Evolutionary conservation across 306 rosid genomes (phyloP), one percentile per base, ranked within the genome.

Genomic region (Gleditsia sinensis): DNA sequence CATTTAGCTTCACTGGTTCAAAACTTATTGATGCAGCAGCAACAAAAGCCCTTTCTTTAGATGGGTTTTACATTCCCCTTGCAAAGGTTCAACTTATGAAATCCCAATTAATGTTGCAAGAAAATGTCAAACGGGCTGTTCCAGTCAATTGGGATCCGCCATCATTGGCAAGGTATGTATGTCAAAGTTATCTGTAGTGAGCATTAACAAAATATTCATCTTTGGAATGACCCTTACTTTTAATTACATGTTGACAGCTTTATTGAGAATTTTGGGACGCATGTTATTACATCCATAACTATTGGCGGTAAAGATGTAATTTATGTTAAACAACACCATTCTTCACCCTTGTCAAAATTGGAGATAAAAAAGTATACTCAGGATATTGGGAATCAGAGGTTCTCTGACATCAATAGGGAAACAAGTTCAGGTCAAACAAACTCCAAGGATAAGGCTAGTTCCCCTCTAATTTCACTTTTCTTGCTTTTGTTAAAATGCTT

Each of bases 221-320:
- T 80, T 57, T 21, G 28, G 72, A 49, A 40, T 36, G 20, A 70
- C 8, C 61, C 77, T 90, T 69, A 82, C 69, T 28, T 56, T 36
- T 58, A 24, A 39, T 80, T 57, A 23, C 72, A 46, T 67, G 83
- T 46, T 71, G 76, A 71, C 86, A 92, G 98, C 94, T 92, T 92
- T 67, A 90, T 92, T 46, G 96, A 92, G 75, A 90, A 78, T 72
- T 92, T 87, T 76, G 98, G 98, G 78, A 92, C 98, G 2, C 96
- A 92, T 81, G 84, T 92, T 8, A 88, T 92, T 62, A 84, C 86
- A 34, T 92, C 98, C 28, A 75, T 92, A 76, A 92, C 98, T 19
- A 90, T 92, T 74, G 96, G 98, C 23, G 96, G 98, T 54, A 88
- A 92, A 82, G 98, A 92, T 84, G 88, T 90, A 59, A 88, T 92